Evolutionary conservation across 176 grass and related monocot species (phyloP).

Genomic region (Carex kokanica): DNA sequence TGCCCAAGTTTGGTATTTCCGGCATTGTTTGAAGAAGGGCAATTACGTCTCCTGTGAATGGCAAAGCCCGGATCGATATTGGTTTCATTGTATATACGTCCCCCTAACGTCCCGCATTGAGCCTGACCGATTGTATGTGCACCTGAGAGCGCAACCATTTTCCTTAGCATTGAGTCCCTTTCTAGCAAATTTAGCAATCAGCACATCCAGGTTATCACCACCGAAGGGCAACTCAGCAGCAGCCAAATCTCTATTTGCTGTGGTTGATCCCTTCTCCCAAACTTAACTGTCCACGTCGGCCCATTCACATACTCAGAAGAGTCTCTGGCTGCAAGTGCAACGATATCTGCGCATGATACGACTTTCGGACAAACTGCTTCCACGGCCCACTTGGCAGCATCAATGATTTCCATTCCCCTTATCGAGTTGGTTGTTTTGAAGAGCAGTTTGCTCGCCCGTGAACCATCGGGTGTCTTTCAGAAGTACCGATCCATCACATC

Average conservation of each 20-base stretch:
- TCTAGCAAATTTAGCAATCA: conserved; percentile 11
- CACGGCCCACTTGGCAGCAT: conserved; percentile 3
- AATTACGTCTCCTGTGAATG: background rate
- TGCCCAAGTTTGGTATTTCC: conserved; percentile 23
- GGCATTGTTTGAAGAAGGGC: conserved; percentile 3
- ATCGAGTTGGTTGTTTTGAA: conserved; percentile 4
- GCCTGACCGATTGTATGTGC: conserved; percentile 58
- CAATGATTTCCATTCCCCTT: conserved; percentile 13
- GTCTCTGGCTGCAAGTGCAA: conserved; percentile 11
- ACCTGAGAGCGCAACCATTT: conserved; percentile 22
- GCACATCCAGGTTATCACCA: background rate
- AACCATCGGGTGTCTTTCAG: conserved; percentile 16
- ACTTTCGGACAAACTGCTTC: conserved; percentile 8
- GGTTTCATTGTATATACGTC: conserved; percentile 27
- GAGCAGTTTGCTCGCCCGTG: background rate
- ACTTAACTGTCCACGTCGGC: conserved; percentile 44
- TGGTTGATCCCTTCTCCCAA: conserved; percentile 49
- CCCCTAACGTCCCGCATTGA: conserved; percentile 34
- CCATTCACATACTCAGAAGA: conserved; percentile 27
- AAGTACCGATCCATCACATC: conserved; percentile 11
- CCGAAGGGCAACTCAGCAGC: conserved; percentile 24
- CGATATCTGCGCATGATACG: conserved; percentile 5
- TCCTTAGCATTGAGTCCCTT: conserved; percentile 35
- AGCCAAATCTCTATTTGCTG: conserved; percentile 21
- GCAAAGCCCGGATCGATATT: conserved; percentile 43